Base-by-base conservation (phyloP, 768 basidiomycete species). In the Tylopilus subfusipes region DNA sequence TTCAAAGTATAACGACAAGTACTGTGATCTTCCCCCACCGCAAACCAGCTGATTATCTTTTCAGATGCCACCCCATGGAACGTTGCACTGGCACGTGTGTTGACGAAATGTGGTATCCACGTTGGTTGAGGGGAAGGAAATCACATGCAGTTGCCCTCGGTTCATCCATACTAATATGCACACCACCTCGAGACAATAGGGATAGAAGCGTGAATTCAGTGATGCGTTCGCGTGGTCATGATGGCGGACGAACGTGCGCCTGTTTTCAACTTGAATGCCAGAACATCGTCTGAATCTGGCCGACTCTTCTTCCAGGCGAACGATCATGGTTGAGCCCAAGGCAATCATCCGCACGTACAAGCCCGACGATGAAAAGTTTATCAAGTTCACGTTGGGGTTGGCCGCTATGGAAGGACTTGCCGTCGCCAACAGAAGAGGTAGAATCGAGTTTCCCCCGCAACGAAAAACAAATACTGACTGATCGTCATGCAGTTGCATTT, bases 341-440 rank as follows among this genome's bases (percentile, higher is more conserved):
- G 82, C 79, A 8, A 65, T 68, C 34, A 87, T 91, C 33, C 84
- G 89, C 43, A 68, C 72, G 1, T 82, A 77, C 63, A 56, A 65
- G 24, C 56, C 74, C 12, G 63, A 67, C 5, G 90, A 92, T 66
- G 74, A 80, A 53, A 88, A 81, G 59, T 64, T 77, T 8, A 78
- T 82, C n/a, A 79, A 75, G 46, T 90, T 89, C 68, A 75, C 77
- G 61, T 70, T 90, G 21, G 84, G 82, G 40, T 83, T 85, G 67
- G 74, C 83, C 14, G 76, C 78, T 36, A 82, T 91, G 78, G 86
- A 87, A 60, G 72, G 75, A 16, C 76, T 91, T 38, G 84, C 85
- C 5, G 72, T 75, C 11, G 90, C 89, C 19, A 92, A 92, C 64
- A 76, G 71, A 55, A 73, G 70, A 68, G 74, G 88, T 84, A 57